These are phyloP conservation scores for Coccomyxa sp. DNA, from an alignment of 139 green algal genomes.

Conservation along the genomic window DNA sequence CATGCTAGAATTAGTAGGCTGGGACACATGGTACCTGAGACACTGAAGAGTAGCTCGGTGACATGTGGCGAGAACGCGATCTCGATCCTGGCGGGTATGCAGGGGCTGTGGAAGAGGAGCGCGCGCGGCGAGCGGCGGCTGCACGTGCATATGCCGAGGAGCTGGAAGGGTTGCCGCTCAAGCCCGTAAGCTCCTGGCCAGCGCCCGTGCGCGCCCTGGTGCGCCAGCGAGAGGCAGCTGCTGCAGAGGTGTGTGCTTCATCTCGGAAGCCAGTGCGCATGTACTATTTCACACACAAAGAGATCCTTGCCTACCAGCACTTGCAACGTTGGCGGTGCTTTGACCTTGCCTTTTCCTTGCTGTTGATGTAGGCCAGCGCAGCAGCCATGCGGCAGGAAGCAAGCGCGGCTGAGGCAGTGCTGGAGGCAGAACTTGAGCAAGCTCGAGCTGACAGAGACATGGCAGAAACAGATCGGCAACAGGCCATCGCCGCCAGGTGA, in stretches of 20 bases:
- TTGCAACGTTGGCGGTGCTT: no score
- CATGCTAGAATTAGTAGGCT: no score
- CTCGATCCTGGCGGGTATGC: not conserved
- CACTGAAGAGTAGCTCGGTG: no score
- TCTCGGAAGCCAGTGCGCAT: no score
- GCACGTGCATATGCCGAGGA: not conserved
- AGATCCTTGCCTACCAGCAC: no score
- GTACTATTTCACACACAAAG: no score
- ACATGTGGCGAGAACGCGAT: no score
- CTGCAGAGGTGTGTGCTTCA: not conserved
- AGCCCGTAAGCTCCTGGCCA: not conserved
- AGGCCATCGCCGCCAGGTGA: not conserved
- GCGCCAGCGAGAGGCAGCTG: not conserved
- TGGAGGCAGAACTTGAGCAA: conserved; percentile 10
- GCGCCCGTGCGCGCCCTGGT: not conserved
- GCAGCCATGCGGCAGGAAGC: conserved; percentile 8
- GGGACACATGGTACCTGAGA: no score
- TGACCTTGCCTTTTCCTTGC: no score
- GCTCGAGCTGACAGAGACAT: conserved; percentile 2
- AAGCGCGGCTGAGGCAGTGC: not conserved
- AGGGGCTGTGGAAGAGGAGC: conserved; percentile 2
- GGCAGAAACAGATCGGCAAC: not conserved
- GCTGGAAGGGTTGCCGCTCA: not conserved
- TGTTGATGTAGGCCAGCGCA: not conserved
- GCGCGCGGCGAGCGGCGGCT: not conserved